Evolutionary conservation across 305 asterid species (phyloP).

Genomic region (Caryopteris hybrid): DNA sequence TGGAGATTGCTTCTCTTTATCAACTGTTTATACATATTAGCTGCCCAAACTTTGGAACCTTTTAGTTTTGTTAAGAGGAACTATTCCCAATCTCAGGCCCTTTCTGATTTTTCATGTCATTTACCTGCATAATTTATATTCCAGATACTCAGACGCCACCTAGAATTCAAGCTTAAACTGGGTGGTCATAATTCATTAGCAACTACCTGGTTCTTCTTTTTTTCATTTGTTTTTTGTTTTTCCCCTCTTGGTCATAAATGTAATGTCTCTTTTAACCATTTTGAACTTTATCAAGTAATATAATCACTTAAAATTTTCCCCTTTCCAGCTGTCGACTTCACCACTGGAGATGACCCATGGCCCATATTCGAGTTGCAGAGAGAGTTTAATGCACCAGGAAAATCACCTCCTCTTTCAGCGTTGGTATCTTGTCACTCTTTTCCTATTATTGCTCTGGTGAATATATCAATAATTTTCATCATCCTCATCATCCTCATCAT

Average conservation of each 20-base stretch:
- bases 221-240: too few species aligned
- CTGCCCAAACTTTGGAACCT: not conserved
- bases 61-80: not conserved
- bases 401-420: constrained; percentile 93
- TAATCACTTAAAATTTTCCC: not conserved
- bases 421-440: constrained; percentile 31
- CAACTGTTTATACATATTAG: not conserved
- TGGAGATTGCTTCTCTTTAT: constrained; percentile 1
- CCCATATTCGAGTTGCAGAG: constrained; percentile 80
- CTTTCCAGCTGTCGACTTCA: constrained; percentile 74
- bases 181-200: not conserved
- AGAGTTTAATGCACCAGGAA: constrained; percentile 77
- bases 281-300: not conserved
- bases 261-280: not conserved
- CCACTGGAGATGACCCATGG: constrained; percentile 86
- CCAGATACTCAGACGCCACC: not conserved
- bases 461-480: constrained; percentile 7
- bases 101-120: not conserved
- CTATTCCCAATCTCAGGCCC: constrained; percentile 3
- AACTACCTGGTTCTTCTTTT: not conserved
- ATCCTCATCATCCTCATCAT: constrained; percentile 6
- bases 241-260: not conserved
- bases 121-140: not conserved
- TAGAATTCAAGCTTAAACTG: not conserved
- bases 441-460: not conserved